Evolutionary conservation across 306 rosid species (phyloP), one percentile per base, ranked within the genome.

Genomic region (Ormosia emarginata): DNA sequence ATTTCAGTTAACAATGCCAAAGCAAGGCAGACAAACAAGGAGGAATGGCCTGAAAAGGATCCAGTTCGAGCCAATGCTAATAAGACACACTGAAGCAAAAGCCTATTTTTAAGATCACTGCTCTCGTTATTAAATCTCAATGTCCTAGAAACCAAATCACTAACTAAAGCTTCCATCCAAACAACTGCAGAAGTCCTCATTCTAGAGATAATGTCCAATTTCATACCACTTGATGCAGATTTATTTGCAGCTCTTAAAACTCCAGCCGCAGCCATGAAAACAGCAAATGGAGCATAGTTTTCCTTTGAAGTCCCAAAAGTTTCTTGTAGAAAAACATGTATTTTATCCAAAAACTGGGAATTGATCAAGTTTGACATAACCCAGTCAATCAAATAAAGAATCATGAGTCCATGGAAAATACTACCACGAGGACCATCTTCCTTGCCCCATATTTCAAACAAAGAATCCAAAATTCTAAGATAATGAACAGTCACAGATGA

Each of bases 231-330:
- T 58, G 74, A 78, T 14, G 65, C 49, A 53, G 78, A 79, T 59
- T 82, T 86, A 84, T 85, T 86, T 12, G 83, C 41, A 72, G 83
- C 87, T 86, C 90, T 92, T 71, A 95, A 82, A 55, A 83, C 89
- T 75, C 99, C 99, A 65, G 93, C 87, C 2, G 87, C 95, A 82
- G 95, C 91, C 98, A 93, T 91, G 58, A 89, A 90, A 86, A 85
- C 87, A 29, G 91, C 85, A 85, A 94, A 91, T 5, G 89, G 81
- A 62, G 73, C 89, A 81, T 87, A 81, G 10, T 67, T 74, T 74
- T 52, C 90, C 85, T 89, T 89, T 8, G 82, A 70, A 63, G 81
- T 52, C 84, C 83, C 90, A 59, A 93, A 82, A 81, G 64, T 17
- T 69, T 87, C 91, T 40, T 8, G 79, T 6, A 67, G 58, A 34